Evolutionary conservation across 345 rosid species (phyloP).

Genomic region (Toxicodendron radicans): DNA sequence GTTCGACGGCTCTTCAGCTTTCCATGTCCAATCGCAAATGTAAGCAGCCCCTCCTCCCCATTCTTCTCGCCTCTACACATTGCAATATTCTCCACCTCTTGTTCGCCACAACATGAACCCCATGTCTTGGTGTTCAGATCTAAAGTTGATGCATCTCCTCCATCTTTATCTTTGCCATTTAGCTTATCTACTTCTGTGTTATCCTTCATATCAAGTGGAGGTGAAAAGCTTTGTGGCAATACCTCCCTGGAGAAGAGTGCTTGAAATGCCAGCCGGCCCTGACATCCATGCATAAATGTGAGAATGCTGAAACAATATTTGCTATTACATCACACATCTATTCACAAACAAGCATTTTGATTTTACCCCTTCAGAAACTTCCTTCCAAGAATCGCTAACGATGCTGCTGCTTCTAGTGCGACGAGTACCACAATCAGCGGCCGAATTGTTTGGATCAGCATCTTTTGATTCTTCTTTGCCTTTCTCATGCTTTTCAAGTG

Average conservation of each 20-base stretch:
- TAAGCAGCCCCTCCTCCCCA: constrained; percentile 44
- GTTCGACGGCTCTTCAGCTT: constrained; percentile 60
- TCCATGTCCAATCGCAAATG: constrained; percentile 55
- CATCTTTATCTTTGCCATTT: constrained; percentile 29
- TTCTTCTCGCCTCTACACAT: constrained; percentile 22
- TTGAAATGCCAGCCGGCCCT: constrained; percentile 94
- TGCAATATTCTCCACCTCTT: constrained; percentile 40
- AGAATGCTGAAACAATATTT: not conserved
- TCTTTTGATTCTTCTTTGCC: constrained; percentile 52
- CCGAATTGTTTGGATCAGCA: constrained; percentile 45
- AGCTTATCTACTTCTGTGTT: constrained; percentile 36
- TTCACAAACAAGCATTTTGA: not conserved
- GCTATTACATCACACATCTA: not conserved
- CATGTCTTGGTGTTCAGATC: constrained; percentile 49
- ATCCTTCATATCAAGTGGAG: constrained; percentile 42
- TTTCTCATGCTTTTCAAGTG: constrained; percentile 55
- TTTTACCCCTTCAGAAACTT: constrained; percentile 81
- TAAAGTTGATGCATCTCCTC: constrained; percentile 37
- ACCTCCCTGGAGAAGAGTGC: constrained; percentile 83
- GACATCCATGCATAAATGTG: constrained; percentile 12
- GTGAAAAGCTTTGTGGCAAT: constrained; percentile 91
- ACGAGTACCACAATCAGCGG: constrained; percentile 50
- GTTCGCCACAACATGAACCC: constrained; percentile 27
- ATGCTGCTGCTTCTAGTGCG: constrained; percentile 58
- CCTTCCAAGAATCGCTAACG: constrained; percentile 73